Evolutionary conservation across 257 asterid species (phyloP), one percentile per base, ranked within the genome.

Genomic region (Plectranthus barbatus): DNA sequence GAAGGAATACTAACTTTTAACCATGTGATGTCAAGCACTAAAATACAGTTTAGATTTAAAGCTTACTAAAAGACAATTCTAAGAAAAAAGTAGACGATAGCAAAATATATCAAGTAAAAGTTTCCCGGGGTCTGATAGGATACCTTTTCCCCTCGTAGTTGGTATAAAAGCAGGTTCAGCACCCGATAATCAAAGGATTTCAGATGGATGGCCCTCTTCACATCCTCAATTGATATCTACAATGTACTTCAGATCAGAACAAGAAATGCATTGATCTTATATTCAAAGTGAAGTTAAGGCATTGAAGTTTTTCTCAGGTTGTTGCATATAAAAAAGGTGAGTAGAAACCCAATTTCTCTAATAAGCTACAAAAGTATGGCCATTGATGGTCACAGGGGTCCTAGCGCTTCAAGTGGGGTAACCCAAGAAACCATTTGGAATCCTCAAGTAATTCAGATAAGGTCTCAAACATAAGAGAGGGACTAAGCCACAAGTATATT

Each of bases 161-260:
- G 97, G 73, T 84, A 93, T 46, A 93, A 62, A 49, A 90, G 79
- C 72, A 90, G 94, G 81, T 90, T 87, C 75, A 93, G 83, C 72
- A 90, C 91, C 36, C 96, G 86, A 68, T 85, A 90, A 72, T 93
- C 99, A 23, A 93, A 93, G 48, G 99, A 93, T 77, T 93, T 93
- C 76, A 90, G 75, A 76, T 78, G 87, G 64, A 85, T 79, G 42
- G 99, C 99, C 77, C 75, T 82, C 41, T 56, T 83, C 41, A 77
- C 92, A 66, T 90, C 99, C 70, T 77, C 86, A 71, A 93, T 78
- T 37, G 83, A 82, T 68, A 84, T 79, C 97, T 90, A 6, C 59
- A 61, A 67, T 58, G 61, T n/a, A 42, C 56, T 39, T 52, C 73
- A 37, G 29, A 66, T 79, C 41, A 81, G 66, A 56, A 62, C 56